A percentile compares a stretch with the other conserved stretches of the same genome.
phyloP scores from a whole-genome alignment of 2,329 filamentous ascomycete species.

The Pseudopithomyces maydicus region DNA sequence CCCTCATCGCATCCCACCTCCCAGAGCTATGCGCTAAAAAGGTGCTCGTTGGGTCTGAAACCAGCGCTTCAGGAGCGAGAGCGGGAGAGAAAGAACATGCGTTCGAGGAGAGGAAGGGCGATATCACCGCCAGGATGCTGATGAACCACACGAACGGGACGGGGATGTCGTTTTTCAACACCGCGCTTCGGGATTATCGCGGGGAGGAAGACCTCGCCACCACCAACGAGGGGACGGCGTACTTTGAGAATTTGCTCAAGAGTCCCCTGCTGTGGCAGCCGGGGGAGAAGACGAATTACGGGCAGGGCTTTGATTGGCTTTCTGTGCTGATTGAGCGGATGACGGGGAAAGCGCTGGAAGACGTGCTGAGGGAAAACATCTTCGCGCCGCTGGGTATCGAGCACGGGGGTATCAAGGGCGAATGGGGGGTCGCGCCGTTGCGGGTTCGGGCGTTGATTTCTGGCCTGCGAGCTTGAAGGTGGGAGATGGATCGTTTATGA shows the following conservation, averaged over 20 bases:
- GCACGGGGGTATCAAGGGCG: conserved; percentile 19
- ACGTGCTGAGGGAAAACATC: conserved; percentile 22
- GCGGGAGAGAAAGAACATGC: conserved; percentile 14
- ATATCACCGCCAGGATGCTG: conserved; percentile 40
- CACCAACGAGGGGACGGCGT: conserved; percentile 20
- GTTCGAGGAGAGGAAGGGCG: conserved; percentile 16
- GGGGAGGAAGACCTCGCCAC: conserved; percentile 11
- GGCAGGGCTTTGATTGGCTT: conserved; percentile 57
- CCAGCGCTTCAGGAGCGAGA: no score
- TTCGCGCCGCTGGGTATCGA: conserved; percentile 21
- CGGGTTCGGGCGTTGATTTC: conserved; percentile 50
- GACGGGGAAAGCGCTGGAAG: conserved; percentile 44
- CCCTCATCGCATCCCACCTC: conserved; percentile 17
- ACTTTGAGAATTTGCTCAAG: conserved; percentile 16
- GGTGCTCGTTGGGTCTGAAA: conserved; percentile 19
- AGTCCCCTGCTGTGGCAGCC: conserved; percentile 44
- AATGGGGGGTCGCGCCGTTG: conserved; percentile 37
- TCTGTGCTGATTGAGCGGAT: conserved; percentile 52
- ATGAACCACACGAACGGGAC: conserved; percentile 58
- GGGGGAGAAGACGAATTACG: conserved; percentile 57
- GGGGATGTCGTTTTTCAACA: conserved; percentile 49
- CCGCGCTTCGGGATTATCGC: conserved; percentile 39
- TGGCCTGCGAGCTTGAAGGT: conserved; percentile 61
- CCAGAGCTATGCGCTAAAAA: conserved; percentile 28
- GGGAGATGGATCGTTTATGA: conserved; percentile 20